Percentiles rank a stretch among this genome's conserved stretches.
These are phyloP conservation scores for Rutstroemia sp. DNA, from an alignment of 2,329 filamentous ascomycete genomes.

Conservation along the genomic window DNA sequence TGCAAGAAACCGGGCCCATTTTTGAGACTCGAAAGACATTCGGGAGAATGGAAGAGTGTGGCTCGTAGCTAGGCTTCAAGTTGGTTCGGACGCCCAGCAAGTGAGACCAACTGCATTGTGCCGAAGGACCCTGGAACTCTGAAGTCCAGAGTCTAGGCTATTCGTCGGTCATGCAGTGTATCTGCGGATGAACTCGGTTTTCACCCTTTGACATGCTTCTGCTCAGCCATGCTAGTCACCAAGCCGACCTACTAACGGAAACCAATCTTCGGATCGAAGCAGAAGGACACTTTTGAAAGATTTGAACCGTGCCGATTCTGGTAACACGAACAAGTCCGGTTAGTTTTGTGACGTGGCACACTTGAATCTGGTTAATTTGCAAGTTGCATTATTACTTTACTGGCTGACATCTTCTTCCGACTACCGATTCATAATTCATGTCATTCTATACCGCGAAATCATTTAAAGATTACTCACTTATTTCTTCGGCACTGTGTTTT, in stretches of 20 bases:
- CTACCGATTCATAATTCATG: background rate
- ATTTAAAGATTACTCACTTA: background rate
- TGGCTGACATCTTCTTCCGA: background rate
- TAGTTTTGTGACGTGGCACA: conserved; percentile 3
- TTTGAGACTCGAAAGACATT: too few relatives aligned
- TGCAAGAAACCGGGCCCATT: too few relatives aligned
- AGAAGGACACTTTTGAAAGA: background rate
- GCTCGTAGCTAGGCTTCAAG: too few relatives aligned
- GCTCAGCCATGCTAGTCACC: background rate
- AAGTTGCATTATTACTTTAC: background rate
- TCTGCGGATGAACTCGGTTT: background rate
- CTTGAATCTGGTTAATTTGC: background rate
- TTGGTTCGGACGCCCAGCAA: background rate
- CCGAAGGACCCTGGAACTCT: background rate
- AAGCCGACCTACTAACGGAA: background rate
- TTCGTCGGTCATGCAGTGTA: background rate
- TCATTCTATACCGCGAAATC: background rate
- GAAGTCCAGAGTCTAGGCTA: background rate
- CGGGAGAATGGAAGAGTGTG: too few relatives aligned
- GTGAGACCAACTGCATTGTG: background rate
- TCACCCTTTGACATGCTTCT: background rate
- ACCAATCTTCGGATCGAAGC: background rate
- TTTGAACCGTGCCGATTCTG: background rate
- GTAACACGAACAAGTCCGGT: background rate
- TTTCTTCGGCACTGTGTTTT: background rate